Base-by-base conservation (phyloP, 1,284 basidiomycete species). In the Austroboletus novae-zelandiae region DNA sequence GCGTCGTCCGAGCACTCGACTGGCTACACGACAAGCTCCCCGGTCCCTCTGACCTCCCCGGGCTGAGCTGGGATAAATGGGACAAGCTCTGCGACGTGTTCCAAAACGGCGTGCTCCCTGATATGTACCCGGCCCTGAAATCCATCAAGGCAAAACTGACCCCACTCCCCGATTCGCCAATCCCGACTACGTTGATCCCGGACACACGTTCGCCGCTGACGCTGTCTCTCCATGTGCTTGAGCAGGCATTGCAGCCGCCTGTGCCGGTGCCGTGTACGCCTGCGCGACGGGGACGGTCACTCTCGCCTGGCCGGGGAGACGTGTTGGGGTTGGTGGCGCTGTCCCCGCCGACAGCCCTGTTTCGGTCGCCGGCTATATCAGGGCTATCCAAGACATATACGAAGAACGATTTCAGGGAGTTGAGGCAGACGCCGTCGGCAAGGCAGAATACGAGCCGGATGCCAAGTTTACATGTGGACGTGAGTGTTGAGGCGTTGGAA, bases 341-440 rank as follows among this genome's bases (percentile, higher is more conserved):
- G 5, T 70, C 66, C 1, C 88, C 88, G 2, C 84, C 85, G 10
- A 81, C 81, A 5, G 80, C 86, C 9, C 58, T 90, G 17, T 71
- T 91, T 41, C 77, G 87, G 41, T 86, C 85, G 1, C 86, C 87
- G 0, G 84, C 81, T 2, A 80, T 83, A 23, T 86, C 84, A 1
- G 85, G 86, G n/a, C 73, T 91, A 30, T 89, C 89, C 15, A 91
- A 90, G 71, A 89, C 78, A 52, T 91, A 91, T 59, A 65, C 65
- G 20, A 85, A 79, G 62, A 89, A 91, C 58, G 88, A 90, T 65
- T 91, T 91, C 58, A 74, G 88, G 50, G 79, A 86, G 62, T 70
- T 89, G 57, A 74, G 88, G 45, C 82, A 84, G 65, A 71, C 74
- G 29, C 77, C 84, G 31, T 78, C 79, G 18, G 79, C 83, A 54